A percentile compares a stretch with the other conserved stretches of the same genome.
Evolutionary conservation across 768 basidiomycete species (phyloP).

Genomic region (Pleurotus sapidus): DNA sequence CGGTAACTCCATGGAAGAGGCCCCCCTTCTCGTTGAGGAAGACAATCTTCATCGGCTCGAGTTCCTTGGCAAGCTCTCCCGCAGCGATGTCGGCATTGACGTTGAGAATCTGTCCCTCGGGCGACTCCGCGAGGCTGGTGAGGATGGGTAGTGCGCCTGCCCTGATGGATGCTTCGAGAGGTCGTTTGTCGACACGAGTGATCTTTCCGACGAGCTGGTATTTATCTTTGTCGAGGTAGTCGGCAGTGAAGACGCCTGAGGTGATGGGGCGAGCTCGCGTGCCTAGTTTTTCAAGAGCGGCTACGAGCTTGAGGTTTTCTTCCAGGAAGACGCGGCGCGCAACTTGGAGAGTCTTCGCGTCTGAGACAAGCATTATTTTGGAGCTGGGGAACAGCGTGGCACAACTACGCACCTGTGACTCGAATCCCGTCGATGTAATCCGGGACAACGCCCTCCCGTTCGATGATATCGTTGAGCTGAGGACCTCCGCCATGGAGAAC

Average conservation of each 20-base stretch:
- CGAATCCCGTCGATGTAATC: constrained; percentile 98
- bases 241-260: constrained; percentile 95
- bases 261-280: constrained; percentile 98
- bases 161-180: constrained; percentile 94
- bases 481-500: constrained; percentile 96
- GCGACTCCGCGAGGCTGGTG: constrained; percentile 90
- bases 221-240: constrained; percentile 92
- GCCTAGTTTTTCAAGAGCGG: constrained; percentile 89
- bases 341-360: constrained; percentile 90
- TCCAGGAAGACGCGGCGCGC: constrained; percentile 97
- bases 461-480: constrained; percentile 91
- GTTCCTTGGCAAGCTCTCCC: constrained; percentile 95
- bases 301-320: constrained; percentile 94
- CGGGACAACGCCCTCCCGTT: constrained; percentile 88
- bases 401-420: constrained; percentile 73
- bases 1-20: constrained; percentile 94
- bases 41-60: constrained; percentile 98
- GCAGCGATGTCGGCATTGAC: constrained; percentile 99
- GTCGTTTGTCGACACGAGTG: constrained; percentile 91
- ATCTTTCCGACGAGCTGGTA: constrained; percentile 97
- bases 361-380: constrained; percentile 32
- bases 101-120: constrained; percentile 97
- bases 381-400: neutral
- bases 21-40: constrained; percentile 99
- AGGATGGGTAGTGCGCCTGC: constrained; percentile 96